Base-by-base conservation (phyloP, 257 asterid species). In the Ajuga chamaepitys region DNA sequence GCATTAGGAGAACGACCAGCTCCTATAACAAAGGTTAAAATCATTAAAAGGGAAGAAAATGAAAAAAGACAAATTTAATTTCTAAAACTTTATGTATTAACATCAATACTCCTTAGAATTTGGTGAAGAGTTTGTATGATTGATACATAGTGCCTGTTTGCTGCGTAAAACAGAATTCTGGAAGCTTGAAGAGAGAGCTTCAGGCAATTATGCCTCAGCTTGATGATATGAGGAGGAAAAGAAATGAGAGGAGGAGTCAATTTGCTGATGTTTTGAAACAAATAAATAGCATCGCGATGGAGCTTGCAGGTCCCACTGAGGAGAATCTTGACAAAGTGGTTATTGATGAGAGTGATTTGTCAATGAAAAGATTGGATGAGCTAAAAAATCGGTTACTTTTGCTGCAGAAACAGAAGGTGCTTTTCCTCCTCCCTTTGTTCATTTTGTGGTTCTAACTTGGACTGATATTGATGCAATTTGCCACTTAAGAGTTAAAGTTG, bases 391-490 rank as follows among this genome's bases (percentile, higher is more conserved):
- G 83, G 78, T 75, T 86, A 67, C 66, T 60, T 57, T 63, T 78
- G 67, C 80, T 93, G 74, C 86, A 86, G 68, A 80, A 73, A 69
- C 87, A 83, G 75, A 93, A 87, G 94, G 95, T 93, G 38, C 44
- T 11, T 44, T 45, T 64, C 64, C 58, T 70, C 45, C 20, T 51
- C 22, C 61, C 52, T 35, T 42, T 24, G 18, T 41, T 48, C 34
- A 34, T 63, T 18, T 24, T n/a, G 64, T 18, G 51, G 17, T 56
- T 42, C 47, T 72, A 9, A 45, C 77, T 51, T 70, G 28, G 52
- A 45, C 40, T 12, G 34, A 48, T 11, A 4, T 18, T 64, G 30
- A 9, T 64, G 75, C 41, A 22, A 12, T 14, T 41, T 51, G 20
- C 25, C 11, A 61, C 40, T 44, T 45, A 17, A n/a, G 42, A n/a